Conservation (phyloP, 257 asterid genomes). For the Datura wrightii region DNA sequence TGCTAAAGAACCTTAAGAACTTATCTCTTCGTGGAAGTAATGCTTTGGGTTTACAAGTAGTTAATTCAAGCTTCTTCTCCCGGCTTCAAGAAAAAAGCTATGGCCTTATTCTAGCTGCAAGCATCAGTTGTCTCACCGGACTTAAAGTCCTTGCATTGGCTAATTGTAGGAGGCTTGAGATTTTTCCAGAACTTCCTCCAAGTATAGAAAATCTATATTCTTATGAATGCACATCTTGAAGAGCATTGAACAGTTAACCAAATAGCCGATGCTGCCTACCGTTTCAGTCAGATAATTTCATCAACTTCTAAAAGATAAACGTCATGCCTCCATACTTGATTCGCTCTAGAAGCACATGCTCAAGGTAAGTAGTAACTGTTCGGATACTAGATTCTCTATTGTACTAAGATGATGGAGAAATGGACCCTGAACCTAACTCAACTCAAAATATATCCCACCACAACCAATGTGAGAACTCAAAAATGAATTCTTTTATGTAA, state of each 20-base stretch:
- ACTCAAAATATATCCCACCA: background rate
- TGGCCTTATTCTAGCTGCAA: background rate
- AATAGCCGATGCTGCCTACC: background rate
- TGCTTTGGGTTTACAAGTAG: background rate
- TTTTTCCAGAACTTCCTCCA: constrained; percentile 31
- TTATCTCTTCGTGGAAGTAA: constrained; percentile 28
- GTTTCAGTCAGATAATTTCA: background rate
- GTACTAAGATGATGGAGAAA: too few species aligned
- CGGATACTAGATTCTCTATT: background rate
- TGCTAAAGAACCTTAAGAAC: constrained; percentile 22
- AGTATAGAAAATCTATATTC: background rate
- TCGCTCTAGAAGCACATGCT: background rate
- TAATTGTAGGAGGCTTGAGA: constrained; percentile 13
- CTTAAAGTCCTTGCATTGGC: constrained; percentile 22
- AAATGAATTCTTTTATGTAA: too few species aligned
- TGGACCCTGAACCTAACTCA: background rate
- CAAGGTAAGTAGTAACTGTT: constrained; percentile 9
- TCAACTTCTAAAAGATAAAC: background rate
- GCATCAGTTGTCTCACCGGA: constrained; percentile 18
- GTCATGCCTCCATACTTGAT: background rate
- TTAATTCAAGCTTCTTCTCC: background rate
- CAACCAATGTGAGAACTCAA: too few species aligned
- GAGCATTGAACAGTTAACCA: background rate
- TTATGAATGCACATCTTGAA: constrained; percentile 28
- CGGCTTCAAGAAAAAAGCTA: background rate